Evolutionary conservation across 1,284 basidiomycete genomes (phyloP).

Genomic region (Cutaneotrichosporon cyanovorans): DNA sequence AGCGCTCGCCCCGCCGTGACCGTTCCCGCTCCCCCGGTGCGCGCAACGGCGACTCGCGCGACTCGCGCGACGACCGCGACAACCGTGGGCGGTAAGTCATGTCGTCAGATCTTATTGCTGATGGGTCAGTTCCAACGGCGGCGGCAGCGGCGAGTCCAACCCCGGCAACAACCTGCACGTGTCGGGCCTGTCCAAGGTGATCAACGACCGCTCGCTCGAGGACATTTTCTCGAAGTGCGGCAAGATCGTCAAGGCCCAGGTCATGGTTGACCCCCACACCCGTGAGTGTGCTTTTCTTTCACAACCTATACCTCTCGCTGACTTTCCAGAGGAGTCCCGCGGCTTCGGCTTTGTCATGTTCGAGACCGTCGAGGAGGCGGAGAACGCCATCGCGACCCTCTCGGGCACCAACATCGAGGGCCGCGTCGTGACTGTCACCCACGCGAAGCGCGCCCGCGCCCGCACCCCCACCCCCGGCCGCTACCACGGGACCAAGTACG

Average conservation of each 20-base stretch:
- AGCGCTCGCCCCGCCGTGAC: slow-evolving; percentile 20
- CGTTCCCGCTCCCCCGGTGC: slow-evolving; percentile 27
- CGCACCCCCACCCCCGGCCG: slow-evolving; percentile 90
- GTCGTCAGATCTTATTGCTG: too few species aligned
- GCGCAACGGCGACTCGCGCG: slow-evolving; percentile 23
- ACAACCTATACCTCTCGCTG: background rate
- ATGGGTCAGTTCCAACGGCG: too few species aligned
- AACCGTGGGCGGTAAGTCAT: slow-evolving; percentile 21
- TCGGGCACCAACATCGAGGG: slow-evolving; percentile 78
- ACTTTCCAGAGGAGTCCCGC: slow-evolving; percentile 62
- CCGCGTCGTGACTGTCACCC: slow-evolving; percentile 77
- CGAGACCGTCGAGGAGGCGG: slow-evolving; percentile 77
- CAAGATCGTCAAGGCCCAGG: slow-evolving; percentile 72
- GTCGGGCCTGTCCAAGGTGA: slow-evolving; percentile 69
- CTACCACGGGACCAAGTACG: slow-evolving; percentile 57
- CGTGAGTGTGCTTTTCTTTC: slow-evolving; percentile 46
- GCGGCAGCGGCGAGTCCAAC: slow-evolving; percentile 56
- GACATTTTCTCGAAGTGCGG: slow-evolving; percentile 81
- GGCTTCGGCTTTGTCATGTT: slow-evolving; percentile 98
- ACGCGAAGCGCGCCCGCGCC: slow-evolving; percentile 86
- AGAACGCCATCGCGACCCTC: slow-evolving; percentile 75
- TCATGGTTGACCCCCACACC: slow-evolving; percentile 96
- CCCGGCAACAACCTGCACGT: slow-evolving; percentile 97
- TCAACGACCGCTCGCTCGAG: slow-evolving; percentile 81
- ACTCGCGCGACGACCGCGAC: slow-evolving; percentile 5